phyloP scores from a whole-genome alignment of 129 eudicot species.

The Artemisia tridentata region DNA sequence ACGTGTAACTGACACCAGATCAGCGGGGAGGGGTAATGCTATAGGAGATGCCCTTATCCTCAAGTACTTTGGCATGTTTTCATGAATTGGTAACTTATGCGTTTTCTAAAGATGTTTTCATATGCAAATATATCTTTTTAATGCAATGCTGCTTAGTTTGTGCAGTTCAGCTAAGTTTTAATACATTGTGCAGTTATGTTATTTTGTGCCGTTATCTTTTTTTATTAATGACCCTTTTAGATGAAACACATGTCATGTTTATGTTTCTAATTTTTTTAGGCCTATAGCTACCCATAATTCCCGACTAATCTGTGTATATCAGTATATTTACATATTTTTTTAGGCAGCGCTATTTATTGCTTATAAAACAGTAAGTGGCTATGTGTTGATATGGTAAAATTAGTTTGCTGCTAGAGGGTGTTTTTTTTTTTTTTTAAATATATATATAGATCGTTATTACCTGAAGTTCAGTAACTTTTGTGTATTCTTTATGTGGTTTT shows the following conservation, averaged over 20 bases:
- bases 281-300: not conserved
- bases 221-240: no score
- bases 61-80: no score
- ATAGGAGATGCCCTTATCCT: no score
- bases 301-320: not conserved
- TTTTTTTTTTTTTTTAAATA: no score
- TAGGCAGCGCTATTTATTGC: not conserved
- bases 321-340: not conserved
- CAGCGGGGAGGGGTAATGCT: no score
- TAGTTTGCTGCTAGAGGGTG: not conserved
- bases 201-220: no score
- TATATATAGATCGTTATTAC: no score
- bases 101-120: not conserved
- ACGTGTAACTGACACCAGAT: no score
- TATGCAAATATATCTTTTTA: not conserved
- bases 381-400: conserved; percentile 16
- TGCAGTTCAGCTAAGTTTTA: not conserved
- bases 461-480: not conserved
- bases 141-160: not conserved
- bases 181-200: not conserved
- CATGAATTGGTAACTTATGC: no score
- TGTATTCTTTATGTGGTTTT: not conserved
- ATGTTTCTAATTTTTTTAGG: no score
- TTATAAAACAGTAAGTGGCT: not conserved
- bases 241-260: no score